Conservation (phyloP, 129 eudicot genomes). For the Artemisia argyi region DNA sequence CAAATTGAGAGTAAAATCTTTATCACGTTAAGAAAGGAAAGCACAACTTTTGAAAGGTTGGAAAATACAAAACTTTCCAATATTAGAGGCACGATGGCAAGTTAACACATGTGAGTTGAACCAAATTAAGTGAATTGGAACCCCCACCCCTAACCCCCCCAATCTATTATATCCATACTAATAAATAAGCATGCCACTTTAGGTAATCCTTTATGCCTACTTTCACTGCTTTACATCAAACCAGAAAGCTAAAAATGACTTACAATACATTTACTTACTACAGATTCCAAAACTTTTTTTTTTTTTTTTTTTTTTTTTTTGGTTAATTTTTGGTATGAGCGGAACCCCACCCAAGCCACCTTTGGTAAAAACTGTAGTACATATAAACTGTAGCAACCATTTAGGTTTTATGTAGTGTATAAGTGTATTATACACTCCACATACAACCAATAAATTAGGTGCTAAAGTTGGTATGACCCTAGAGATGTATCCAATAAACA, state of each 20-base stretch:
- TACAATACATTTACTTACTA: not conserved
- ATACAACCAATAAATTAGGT: too few species aligned
- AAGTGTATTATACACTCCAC: too few species aligned
- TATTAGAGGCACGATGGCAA: conserved; percentile 16
- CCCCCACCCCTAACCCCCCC: too few species aligned
- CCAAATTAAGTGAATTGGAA: conserved; percentile 8
- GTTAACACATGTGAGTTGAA: conserved; percentile 11
- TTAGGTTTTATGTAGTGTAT: too few species aligned
- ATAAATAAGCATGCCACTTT: conserved; percentile 8
- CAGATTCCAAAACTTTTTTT: not conserved
- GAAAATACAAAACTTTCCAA: conserved; percentile 19
- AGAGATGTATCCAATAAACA: too few species aligned
- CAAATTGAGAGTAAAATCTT: conserved; percentile 5
- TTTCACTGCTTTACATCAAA: conserved; percentile 10
- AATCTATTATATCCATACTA: not conserved
- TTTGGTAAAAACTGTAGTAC: too few species aligned
- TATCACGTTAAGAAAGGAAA: not conserved
- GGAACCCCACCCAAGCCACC: too few species aligned
- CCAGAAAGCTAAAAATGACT: not conserved
- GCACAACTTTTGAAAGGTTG: not conserved
- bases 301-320: too few species aligned
- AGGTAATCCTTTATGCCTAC: conserved; percentile 6
- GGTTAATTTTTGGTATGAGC: too few species aligned
- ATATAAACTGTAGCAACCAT: too few species aligned
- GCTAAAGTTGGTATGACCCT: too few species aligned